Percentiles rank a stretch among this genome's conserved stretches.
Conservation (phyloP, 257 asterid species). For the Nemophila menziesii region DNA sequence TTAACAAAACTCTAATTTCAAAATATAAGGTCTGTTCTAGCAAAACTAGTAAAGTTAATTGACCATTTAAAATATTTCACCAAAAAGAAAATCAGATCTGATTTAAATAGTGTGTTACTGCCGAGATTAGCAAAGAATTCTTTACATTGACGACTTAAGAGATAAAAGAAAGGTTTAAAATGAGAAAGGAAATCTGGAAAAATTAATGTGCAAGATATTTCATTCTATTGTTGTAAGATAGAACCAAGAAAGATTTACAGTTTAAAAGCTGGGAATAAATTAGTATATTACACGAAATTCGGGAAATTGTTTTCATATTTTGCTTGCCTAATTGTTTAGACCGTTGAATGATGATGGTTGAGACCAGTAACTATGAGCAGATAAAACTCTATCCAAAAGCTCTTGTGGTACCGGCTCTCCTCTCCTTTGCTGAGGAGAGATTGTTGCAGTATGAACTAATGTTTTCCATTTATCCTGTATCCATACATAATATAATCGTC, state of each 20-base stretch:
- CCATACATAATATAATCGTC: slow-evolving; percentile 7
- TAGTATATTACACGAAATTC: slow-evolving; percentile 20
- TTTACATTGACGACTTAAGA: background rate
- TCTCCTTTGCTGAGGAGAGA: slow-evolving; percentile 80
- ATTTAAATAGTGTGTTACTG: no score
- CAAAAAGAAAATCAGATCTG: no score
- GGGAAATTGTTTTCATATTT: slow-evolving; percentile 29
- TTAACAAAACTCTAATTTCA: no score
- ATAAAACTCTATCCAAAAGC: slow-evolving; percentile 57
- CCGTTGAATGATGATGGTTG: no score
- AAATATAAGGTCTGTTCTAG: no score
- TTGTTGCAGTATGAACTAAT: slow-evolving; percentile 83
- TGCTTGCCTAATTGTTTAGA: slow-evolving; percentile 51
- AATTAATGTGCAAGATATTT: background rate
- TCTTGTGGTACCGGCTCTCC: slow-evolving; percentile 95
- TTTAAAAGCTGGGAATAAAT: slow-evolving; percentile 27
- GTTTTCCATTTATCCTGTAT: slow-evolving; percentile 92
- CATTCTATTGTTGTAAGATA: background rate
- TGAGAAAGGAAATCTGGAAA: background rate
- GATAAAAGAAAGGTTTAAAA: no score
- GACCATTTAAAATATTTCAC: no score
- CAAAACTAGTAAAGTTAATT: no score
- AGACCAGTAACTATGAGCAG: slow-evolving; percentile 69
- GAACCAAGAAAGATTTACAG: slow-evolving; percentile 7
- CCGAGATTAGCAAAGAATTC: no score